Conservation (phyloP, 1,284 basidiomycete species). For the Athelia psychrophila region DNA sequence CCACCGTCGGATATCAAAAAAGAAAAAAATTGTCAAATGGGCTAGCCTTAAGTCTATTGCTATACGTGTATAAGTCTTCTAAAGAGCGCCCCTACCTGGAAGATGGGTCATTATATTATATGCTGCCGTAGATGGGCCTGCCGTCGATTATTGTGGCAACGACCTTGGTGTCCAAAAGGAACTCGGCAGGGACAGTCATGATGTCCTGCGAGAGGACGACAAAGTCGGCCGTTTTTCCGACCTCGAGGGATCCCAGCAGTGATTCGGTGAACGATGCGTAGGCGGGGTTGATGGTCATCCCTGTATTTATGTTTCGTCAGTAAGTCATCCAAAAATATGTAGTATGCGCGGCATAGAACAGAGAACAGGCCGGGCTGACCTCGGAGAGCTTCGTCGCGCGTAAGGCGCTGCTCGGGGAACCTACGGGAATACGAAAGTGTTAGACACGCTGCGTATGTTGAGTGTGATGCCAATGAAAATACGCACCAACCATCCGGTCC, state of each 20-base stretch:
- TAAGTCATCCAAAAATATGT: no score
- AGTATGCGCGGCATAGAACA: no score
- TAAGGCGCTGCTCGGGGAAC: conserved; percentile 81
- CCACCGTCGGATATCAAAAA: no score
- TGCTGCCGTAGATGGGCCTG: conserved; percentile 55
- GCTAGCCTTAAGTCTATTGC: no score
- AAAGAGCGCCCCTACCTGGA: no score
- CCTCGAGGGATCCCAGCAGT: conserved; percentile 65
- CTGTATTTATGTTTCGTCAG: no score
- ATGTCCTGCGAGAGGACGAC: conserved; percentile 82
- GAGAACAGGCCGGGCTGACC: conserved; percentile 41
- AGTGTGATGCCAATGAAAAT: no score
- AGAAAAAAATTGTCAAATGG: no score
- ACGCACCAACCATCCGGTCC: conserved; percentile 79
- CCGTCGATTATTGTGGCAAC: conserved; percentile 82
- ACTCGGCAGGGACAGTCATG: conserved; percentile 58
- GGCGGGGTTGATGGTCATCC: conserved; percentile 79
- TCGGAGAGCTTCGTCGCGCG: conserved; percentile 68
- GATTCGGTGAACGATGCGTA: conserved; percentile 85
- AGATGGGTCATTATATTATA: conserved; percentile 26
- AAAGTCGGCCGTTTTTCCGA: conserved; percentile 84
- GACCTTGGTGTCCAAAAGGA: conserved; percentile 71
- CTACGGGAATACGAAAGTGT: conserved; percentile 30
- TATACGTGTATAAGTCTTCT: no score
- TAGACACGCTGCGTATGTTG: no score